Evolutionary conservation across 140 eudicot species (phyloP).

Genomic region (Stevia rebaudiana): DNA sequence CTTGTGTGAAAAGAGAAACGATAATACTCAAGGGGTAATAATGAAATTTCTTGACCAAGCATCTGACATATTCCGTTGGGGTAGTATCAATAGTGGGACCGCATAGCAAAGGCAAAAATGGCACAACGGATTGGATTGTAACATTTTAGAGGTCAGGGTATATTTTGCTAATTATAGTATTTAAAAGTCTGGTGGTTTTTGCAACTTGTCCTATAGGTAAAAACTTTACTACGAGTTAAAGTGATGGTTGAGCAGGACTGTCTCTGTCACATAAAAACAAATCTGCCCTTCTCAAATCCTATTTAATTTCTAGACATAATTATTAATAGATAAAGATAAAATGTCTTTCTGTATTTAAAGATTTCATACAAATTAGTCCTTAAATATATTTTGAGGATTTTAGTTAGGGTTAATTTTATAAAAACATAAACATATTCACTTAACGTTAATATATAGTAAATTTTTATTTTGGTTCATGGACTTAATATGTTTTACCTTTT

Average conservation of each 20-base stretch:
- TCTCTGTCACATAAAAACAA: slow-evolving; percentile 20
- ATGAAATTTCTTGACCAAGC: slow-evolving; percentile 2
- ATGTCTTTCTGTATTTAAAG: too few relatives aligned
- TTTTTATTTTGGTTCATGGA: too few relatives aligned
- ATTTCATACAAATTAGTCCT: too few relatives aligned
- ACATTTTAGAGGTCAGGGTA: slow-evolving; percentile 28
- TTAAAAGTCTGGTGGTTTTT: slow-evolving; percentile 15
- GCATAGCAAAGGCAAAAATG: slow-evolving; percentile 11
- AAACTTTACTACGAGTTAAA: slow-evolving; percentile 21
- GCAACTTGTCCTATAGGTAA: slow-evolving; percentile 19
- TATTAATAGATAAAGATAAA: too few relatives aligned
- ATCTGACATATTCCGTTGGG: slow-evolving; percentile 26
- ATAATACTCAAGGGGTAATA: background rate
- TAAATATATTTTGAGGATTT: too few relatives aligned
- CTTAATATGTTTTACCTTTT: too few relatives aligned
- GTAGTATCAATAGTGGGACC: slow-evolving; percentile 14
- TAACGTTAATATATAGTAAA: too few relatives aligned
- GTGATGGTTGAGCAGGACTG: slow-evolving; percentile 16
- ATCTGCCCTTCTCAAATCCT: slow-evolving; percentile 3
- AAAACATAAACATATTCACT: too few relatives aligned
- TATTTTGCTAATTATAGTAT: slow-evolving; percentile 22
- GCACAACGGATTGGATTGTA: slow-evolving; percentile 29
- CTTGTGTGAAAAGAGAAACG: background rate
- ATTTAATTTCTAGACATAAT: background rate
- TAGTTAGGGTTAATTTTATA: too few relatives aligned